Conservation (phyloP, 1,284 basidiomycete species). For the Trametes sp. region DNA sequence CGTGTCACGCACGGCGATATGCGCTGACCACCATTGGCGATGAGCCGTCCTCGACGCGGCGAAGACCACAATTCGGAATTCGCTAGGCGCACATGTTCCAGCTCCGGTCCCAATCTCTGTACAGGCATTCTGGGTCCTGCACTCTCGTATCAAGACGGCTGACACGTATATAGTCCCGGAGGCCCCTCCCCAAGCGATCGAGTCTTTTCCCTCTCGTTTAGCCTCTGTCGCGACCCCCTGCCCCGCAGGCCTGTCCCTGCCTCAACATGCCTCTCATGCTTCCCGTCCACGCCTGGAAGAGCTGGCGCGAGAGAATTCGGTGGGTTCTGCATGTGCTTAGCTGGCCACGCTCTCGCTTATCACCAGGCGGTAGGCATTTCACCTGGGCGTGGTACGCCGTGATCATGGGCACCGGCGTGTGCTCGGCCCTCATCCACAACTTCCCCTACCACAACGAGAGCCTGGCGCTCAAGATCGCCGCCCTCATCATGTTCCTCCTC, state of each 20-base stretch:
- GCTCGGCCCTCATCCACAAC: conserved; percentile 48
- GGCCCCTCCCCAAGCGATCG: conserved; percentile 2
- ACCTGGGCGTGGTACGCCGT: conserved; percentile 56
- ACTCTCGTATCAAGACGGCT: conserved; percentile 8
- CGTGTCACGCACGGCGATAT: conserved; percentile 22
- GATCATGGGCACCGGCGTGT: conserved; percentile 55
- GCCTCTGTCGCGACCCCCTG: conserved; percentile 7
- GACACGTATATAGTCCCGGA: conserved; percentile 23
- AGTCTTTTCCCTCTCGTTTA: conserved; percentile 18
- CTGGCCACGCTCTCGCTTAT: not conserved
- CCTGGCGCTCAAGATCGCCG: conserved; percentile 43
- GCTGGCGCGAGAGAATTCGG: conserved; percentile 40
- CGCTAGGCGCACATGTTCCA: conserved; percentile 26
- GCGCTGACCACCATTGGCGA: conserved; percentile 26
- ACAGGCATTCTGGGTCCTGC: conserved; percentile 18
- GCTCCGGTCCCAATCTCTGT: conserved; percentile 27
- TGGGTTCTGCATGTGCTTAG: conserved; percentile 15
- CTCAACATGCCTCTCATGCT: conserved; percentile 33
- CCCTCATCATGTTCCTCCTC: conserved; percentile 56
- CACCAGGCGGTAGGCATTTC: conserved; percentile 45
- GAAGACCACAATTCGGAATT: conserved; percentile 35
- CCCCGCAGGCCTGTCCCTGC: conserved; percentile 14
- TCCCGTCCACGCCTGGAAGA: conserved; percentile 39
- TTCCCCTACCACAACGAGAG: conserved; percentile 50
- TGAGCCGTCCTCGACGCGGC: conserved; percentile 9